A percentile compares a stretch with the other conserved stretches of the same genome.
These are phyloP conservation scores for Amniculicola lignicola DNA, from an alignment of 495 filamentous ascomycete species.

Conservation along the genomic window DNA sequence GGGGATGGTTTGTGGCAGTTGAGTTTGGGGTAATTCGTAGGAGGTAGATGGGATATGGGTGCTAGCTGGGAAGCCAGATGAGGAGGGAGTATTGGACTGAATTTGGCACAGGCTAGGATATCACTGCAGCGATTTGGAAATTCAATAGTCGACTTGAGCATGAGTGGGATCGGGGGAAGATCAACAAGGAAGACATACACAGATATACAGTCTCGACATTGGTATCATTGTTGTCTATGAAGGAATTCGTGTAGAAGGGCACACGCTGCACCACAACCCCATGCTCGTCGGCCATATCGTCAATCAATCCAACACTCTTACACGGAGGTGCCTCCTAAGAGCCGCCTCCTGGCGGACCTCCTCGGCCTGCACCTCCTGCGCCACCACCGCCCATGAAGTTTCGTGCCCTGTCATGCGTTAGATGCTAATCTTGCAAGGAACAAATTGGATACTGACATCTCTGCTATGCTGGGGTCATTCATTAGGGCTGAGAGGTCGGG, in stretches of 20 bases:
- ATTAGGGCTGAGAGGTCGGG: constrained; percentile 77
- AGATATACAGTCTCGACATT: no score
- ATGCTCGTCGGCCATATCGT: no score
- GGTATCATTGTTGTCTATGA: constrained; percentile 36
- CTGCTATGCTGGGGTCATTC: constrained; percentile 85
- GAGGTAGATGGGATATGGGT: neutral
- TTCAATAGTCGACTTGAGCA: neutral
- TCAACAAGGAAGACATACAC: no score
- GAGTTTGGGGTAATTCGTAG: constrained; percentile 56
- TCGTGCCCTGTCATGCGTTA: constrained; percentile 32
- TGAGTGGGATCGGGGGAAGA: neutral
- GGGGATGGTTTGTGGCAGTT: constrained; percentile 93
- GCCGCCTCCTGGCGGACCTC: neutral
- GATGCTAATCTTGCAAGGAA: constrained; percentile 1
- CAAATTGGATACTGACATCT: constrained; percentile 70
- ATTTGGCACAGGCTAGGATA: no score
- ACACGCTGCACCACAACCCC: no score
- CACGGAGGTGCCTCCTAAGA: no score
- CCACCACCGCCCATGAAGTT: constrained; percentile 45
- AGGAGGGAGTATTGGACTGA: no score
- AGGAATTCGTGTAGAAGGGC: neutral
- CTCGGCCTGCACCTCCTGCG: constrained; percentile 31
- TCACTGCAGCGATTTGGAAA: neutral
- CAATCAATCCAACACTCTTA: no score
- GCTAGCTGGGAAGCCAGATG: neutral